phyloP scores from a whole-genome alignment of 2,329 filamentous ascomycete species.

The Xylariaceae sp. region DNA sequence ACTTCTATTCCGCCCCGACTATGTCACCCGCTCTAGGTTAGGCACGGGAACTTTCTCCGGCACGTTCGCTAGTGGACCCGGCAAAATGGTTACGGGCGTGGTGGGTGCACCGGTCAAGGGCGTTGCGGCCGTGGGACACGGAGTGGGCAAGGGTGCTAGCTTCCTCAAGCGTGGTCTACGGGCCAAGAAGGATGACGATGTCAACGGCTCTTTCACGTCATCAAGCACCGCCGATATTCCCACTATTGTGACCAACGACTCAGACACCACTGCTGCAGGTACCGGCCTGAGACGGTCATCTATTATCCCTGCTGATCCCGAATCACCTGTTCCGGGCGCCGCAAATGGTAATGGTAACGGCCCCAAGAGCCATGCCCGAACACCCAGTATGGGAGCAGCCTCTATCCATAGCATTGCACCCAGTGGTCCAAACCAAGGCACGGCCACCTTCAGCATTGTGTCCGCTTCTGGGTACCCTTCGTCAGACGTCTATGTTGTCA shows the following conservation, averaged over 20 bases:
- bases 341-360: conserved; percentile 26
- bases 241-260: conserved; percentile 41
- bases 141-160: conserved; percentile 83
- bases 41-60: conserved; percentile 91
- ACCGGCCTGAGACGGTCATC: conserved; percentile 41
- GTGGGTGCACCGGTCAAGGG: conserved; percentile 93
- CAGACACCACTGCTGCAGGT: conserved; percentile 32
- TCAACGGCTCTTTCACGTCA: conserved; percentile 42
- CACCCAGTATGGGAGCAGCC: conserved; percentile 58
- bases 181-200: conserved; percentile 61
- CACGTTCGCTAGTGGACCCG: conserved; percentile 80
- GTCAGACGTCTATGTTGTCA: conserved; percentile 72
- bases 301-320: conserved; percentile 34
- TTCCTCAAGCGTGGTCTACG: conserved; percentile 86
- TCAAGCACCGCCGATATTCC: conserved; percentile 40
- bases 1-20: conserved; percentile 88
- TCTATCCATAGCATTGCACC: conserved; percentile 63
- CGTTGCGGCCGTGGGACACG: conserved; percentile 70
- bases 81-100: conserved; percentile 78
- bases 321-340: conserved; percentile 23
- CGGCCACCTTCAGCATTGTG: conserved; percentile 74
- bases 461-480: conserved; percentile 72
- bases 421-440: conserved; percentile 62
- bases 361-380: conserved; percentile 43
- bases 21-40: conserved; percentile 80